Evolutionary conservation across 116 monocot genomes (phyloP), one percentile per base, ranked within the genome.

Genomic region (Zostera marina): DNA sequence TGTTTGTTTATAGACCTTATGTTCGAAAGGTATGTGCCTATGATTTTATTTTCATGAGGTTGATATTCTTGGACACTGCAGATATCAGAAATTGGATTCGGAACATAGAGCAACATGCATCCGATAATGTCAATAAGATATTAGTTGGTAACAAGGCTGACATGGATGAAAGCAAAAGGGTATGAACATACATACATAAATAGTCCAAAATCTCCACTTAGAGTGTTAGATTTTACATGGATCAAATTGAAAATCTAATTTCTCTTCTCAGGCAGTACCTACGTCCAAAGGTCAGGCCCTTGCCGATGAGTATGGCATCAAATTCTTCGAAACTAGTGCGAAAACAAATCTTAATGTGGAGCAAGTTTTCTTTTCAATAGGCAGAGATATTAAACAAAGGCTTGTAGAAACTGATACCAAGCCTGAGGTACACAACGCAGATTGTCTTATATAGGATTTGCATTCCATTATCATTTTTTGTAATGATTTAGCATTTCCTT

Each of bases 301-400:
- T 63, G 87, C 87, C 23, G 87, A 88, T 76, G 87, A 88, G 72
- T 88, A 82, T 70, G 87, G 87, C 60, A 88, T 88, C 58, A 73
- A 82, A 65, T 88, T 82, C 61, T 88, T 88, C 19, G 87, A 88
- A 66, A 88, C 87, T 25, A 83, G 83, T 73, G 83, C 83, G 46
- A 83, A 83, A 60, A 83, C 83, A 57, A 83, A 79, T 60, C 56
- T 75, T 12, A 83, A 83, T 43, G 83, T 83, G 52, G 83, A 83
- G 72, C 67, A 83, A 43, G 83, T 75, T 24, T 83, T 83, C 73
- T 79, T 83, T 62, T 75, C 79, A 45, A 83, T 78, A 63, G 78
- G 78, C 21, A 83, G 75, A 56, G 82, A 83, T 53, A 83, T 83
- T 44, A 83, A 79, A 64, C 83, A 79, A 67, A 79, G 83, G 52